Percentiles rank a stretch among this genome's conserved stretches.
phyloP scores from a whole-genome alignment of 495 filamentous ascomycete species.

The Annulohypoxylon bovei region DNA sequence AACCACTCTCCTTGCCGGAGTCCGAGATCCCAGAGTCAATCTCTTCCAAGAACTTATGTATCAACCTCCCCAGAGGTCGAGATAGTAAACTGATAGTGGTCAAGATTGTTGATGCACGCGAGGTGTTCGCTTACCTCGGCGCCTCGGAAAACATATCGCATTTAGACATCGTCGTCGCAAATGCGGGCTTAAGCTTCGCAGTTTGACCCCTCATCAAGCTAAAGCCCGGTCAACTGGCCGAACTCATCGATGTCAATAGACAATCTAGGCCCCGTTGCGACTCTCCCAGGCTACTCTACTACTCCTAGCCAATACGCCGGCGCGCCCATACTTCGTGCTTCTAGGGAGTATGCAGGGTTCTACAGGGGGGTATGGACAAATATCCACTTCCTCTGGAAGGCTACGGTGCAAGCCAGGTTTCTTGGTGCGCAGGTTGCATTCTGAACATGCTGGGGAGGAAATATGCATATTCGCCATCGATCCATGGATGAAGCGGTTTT shows the following conservation, averaged over 20 bases:
- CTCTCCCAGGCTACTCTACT: slow-evolving; percentile 55
- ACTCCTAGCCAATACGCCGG: slow-evolving; percentile 43
- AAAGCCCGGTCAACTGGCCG: slow-evolving; percentile 8
- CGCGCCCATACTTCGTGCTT: slow-evolving; percentile 49
- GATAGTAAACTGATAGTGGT: slow-evolving; percentile 50
- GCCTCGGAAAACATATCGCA: slow-evolving; percentile 48
- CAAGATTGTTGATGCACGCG: slow-evolving; percentile 51
- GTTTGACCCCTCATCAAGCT: slow-evolving; percentile 38
- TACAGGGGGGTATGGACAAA: slow-evolving; percentile 39
- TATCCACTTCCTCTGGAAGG: slow-evolving; percentile 34
- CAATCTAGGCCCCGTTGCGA: slow-evolving; percentile 43
- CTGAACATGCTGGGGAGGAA: slow-evolving; percentile 40
- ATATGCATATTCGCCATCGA: slow-evolving; percentile 48
- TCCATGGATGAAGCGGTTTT: slow-evolving; percentile 20
- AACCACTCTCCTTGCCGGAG: slow-evolving; percentile 54
- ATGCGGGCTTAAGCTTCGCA: slow-evolving; percentile 50
- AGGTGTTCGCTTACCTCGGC: slow-evolving; percentile 34
- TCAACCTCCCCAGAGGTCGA: slow-evolving; percentile 44
- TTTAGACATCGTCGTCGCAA: slow-evolving; percentile 60
- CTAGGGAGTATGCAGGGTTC: slow-evolving; percentile 47
- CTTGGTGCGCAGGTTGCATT: slow-evolving; percentile 51
- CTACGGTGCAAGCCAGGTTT: slow-evolving; percentile 56
- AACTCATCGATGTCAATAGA: slow-evolving; percentile 51
- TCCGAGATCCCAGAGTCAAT: slow-evolving; percentile 47
- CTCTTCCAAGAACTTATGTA: slow-evolving; percentile 40